Percentiles rank a stretch among this genome's conserved stretches.
Evolutionary conservation across 2,329 filamentous ascomycete species (phyloP).

Genomic region (Orbilia blumenaviensis): DNA sequence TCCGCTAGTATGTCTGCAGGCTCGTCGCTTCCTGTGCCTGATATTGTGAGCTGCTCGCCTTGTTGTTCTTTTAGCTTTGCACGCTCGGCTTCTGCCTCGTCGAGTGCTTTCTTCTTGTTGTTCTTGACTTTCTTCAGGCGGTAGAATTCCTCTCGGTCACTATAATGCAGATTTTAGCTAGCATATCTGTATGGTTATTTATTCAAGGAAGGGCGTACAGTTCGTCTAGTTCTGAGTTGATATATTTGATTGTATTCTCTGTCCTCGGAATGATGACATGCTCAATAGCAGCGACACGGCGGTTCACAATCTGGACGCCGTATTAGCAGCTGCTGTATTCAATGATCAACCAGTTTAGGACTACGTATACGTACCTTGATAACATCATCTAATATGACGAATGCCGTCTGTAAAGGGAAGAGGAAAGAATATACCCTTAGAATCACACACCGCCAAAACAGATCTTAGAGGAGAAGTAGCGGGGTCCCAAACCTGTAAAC

Average conservation of each 20-base stretch:
- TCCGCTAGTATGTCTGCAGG: constrained; percentile 55
- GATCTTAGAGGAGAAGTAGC: constrained; percentile 25
- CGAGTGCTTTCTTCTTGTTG: constrained; percentile 82
- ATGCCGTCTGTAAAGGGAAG: constrained; percentile 89
- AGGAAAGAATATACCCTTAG: background rate
- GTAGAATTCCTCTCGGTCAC: constrained; percentile 93
- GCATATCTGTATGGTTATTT: background rate
- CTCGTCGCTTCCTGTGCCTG: constrained; percentile 19
- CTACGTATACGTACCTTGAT: constrained; percentile 75
- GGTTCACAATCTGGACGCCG: constrained; percentile 74
- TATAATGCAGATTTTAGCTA: background rate
- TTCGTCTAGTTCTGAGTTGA: constrained; percentile 94
- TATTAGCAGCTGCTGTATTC: background rate
- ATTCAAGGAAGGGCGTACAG: constrained; percentile 66
- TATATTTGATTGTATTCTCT: constrained; percentile 99
- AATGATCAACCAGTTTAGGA: background rate
- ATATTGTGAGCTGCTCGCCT: constrained; percentile 59
- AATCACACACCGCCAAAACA: background rate
- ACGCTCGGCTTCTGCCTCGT: constrained; percentile 73
- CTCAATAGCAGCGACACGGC: constrained; percentile 97
- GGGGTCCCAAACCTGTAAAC: constrained; percentile 73
- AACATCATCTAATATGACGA: constrained; percentile 96
- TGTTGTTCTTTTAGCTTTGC: constrained; percentile 73
- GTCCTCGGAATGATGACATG: constrained; percentile 97
- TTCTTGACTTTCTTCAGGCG: constrained; percentile 91